Conservation (phyloP, 345 rosid species). For the Gossypium sturtianum region DNA sequence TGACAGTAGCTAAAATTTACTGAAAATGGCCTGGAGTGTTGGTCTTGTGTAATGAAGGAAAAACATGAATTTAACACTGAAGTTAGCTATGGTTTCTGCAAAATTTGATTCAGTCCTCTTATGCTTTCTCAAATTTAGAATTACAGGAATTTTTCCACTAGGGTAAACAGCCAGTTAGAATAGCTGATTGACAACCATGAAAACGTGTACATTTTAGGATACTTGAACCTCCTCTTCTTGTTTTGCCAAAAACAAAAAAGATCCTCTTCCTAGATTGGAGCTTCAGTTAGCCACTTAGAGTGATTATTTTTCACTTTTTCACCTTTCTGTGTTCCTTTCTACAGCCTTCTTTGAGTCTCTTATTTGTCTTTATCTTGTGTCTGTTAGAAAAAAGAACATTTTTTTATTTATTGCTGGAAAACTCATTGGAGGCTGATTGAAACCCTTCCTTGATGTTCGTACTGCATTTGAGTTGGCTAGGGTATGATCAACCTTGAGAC, state of each 20-base stretch:
- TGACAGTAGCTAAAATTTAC: neutral
- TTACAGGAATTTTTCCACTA: neutral
- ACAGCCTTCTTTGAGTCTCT: neutral
- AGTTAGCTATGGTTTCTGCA: neutral
- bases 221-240: neutral
- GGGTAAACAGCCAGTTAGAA: neutral
- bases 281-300: neutral
- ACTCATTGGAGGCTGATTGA: too few relatives aligned
- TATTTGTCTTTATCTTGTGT: too few relatives aligned
- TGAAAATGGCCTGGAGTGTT: conserved; percentile 1
- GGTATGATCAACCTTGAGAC: too few relatives aligned
- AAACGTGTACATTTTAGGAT: neutral
- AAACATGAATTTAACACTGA: neutral
- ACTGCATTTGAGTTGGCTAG: too few relatives aligned
- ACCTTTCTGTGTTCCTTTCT: neutral
- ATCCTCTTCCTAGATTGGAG: neutral
- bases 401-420: too few relatives aligned
- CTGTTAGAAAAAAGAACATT: too few relatives aligned
- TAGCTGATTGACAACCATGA: neutral
- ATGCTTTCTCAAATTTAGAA: neutral
- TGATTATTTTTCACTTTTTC: neutral
- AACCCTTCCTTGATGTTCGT: too few relatives aligned
- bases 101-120: neutral
- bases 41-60: neutral
- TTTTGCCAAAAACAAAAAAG: too few relatives aligned